Evolutionary conservation across 1,284 basidiomycete species (phyloP), one percentile per base, ranked within the genome.

Genomic region (Cryptococcus sp.): DNA sequence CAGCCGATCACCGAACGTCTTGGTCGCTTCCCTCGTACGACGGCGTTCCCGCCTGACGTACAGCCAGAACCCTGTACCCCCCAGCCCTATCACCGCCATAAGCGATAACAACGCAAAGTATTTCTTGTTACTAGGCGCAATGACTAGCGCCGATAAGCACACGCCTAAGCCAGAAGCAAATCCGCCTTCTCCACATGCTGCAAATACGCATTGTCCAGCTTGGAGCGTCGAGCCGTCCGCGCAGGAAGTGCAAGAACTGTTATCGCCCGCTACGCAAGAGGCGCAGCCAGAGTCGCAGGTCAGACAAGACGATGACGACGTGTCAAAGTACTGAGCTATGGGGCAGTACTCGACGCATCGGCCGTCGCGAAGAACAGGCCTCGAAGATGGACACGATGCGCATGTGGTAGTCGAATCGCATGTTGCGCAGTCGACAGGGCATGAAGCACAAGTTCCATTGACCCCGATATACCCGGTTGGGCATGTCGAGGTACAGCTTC

Each of bases 391-490:
- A 59, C 81, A 82, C 3, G 77, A 55, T 15, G 66, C 52, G 57
- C 80, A 81, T 5, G 52, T 30, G 0, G 61, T 59, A 5, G 64
- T 50, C 11, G 62, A 54, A 15, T 71, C 69, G 59, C 80, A 81
- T 1, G 76, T 76, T 3, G 66, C 58, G 55, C 80, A 81, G 64
- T 79, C 77, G 0, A 73, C 66, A 19, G 78, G 76, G 57, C 80
- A 81, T 0, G 73, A 42, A 7, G 66, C 25, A 61, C 81, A 82
- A 5, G 70, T 69, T 1, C 62, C 63, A 55, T 73, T 72, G 13
- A 61, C 47, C 7, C 62, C 46, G 55, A 73, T 64, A 11, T 71
- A 74, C 6, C 63, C 62, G 16, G 63, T 15, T 0, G 79, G 78
- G 55, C 81, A 82, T 5, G 62, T 50, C 4, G 66, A n/a, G 8